Evolutionary conservation across 1,284 basidiomycete genomes (phyloP), one percentile per base, ranked within the genome.

Genomic region (Cerioporus squamosus): DNA sequence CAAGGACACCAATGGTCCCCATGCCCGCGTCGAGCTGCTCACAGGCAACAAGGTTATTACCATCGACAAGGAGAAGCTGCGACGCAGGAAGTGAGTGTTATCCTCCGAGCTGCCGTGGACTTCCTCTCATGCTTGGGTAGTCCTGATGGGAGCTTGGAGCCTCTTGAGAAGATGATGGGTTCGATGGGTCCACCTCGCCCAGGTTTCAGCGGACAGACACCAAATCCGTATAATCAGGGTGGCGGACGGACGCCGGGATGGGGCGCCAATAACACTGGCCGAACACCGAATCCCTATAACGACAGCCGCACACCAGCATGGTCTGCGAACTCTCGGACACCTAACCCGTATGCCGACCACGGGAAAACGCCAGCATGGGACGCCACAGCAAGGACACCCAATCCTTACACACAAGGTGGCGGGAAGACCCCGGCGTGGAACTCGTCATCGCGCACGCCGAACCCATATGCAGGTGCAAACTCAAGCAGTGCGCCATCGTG

Each of bases 1-100:
- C 81, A 98, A 97, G 75, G 97, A 98, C 70, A 94, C 95, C 14
- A 97, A 95, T 57, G 97, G 95, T 14, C 82, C 84, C 46, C 81
- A 90, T 62, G 94, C 92, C 1, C 86, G 97, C 51, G 95, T 99
- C 14, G 97, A 99, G 75, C 79, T 99, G 22, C 86, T 92, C 62
- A 94, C 95, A 1, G 90, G 90, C 52, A 95, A 95, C 75, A 97
- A 95, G 76, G 83, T 95, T 23, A 88, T 98, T 62, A 91, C 91
- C 9, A 88, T 98, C 59, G 89, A 90, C 48, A 90, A 95, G 68
- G 84, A 85, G 33, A 93, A 90, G 71, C 76, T 98, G 29, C 85
- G 87, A 64, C 83, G 90, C 61, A 86, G 90, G 78, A 77, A 88
- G 93, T 94, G 70, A 72, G 91, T 81, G n/a, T 18, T 39, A 17